Percentiles rank a stretch among this genome's conserved stretches.
These are phyloP conservation scores for Daldinia caldariorum DNA, from an alignment of 495 filamentous ascomycete species.

Conservation along the genomic window DNA sequence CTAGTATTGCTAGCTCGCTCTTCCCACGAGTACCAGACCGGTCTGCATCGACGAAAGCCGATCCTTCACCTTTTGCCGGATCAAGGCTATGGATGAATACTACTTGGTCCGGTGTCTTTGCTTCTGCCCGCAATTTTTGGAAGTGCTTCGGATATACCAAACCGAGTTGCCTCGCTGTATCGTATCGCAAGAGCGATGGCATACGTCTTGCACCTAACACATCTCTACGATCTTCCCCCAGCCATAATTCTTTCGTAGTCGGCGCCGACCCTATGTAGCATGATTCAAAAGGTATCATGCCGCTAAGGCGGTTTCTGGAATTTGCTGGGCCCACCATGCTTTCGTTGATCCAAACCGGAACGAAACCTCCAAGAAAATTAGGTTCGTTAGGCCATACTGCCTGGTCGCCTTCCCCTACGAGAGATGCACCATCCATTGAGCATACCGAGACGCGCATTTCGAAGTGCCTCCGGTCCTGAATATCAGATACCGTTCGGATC, in stretches of 20 bases:
- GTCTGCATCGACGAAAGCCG: slow-evolving; percentile 32
- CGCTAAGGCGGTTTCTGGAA: slow-evolving; percentile 49
- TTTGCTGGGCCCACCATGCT: neutral
- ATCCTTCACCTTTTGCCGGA: neutral
- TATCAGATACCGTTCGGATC: slow-evolving; percentile 41
- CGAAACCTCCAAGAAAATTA: slow-evolving; percentile 36
- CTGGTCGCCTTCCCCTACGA: slow-evolving; percentile 35
- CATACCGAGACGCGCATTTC: slow-evolving; percentile 55
- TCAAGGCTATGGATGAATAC: slow-evolving; percentile 37
- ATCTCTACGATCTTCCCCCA: slow-evolving; percentile 57
- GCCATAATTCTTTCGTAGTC: slow-evolving; percentile 48
- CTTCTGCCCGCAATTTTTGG: slow-evolving; percentile 19
- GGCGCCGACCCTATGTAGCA: slow-evolving; percentile 57
- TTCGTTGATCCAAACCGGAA: slow-evolving; percentile 32
- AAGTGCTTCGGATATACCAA: slow-evolving; percentile 26
- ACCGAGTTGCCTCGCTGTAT: slow-evolving; percentile 9
- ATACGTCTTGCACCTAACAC: slow-evolving; percentile 55
- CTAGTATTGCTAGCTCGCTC: slow-evolving; percentile 32
- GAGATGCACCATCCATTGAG: slow-evolving; percentile 23
- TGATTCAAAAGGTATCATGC: slow-evolving; percentile 55
- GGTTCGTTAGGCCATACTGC: slow-evolving; percentile 43
- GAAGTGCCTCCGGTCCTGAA: slow-evolving; percentile 42
- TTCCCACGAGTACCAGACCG: slow-evolving; percentile 21
- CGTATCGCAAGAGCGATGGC: slow-evolving; percentile 51
- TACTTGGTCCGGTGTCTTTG: slow-evolving; percentile 43